Conservation (phyloP, 177 flowering plant species). For the Vitis hybrid region DNA sequence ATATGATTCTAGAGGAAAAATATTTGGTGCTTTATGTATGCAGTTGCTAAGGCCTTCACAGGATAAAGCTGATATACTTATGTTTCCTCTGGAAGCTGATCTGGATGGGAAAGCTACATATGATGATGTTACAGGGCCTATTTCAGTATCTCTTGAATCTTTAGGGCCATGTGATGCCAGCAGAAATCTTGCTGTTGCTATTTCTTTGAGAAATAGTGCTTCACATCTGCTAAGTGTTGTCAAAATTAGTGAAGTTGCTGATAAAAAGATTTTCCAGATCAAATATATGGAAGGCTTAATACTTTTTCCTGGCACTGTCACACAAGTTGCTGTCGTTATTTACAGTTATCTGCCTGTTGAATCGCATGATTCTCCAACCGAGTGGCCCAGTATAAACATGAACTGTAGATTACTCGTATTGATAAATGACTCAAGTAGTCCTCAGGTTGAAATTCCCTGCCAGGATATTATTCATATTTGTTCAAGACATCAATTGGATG, state of each 20-base stretch:
- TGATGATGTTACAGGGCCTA: constrained; percentile 27
- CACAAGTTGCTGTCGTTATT: constrained; percentile 52
- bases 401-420: constrained; percentile 47
- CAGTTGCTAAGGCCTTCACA: constrained; percentile 48
- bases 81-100: constrained; percentile 72
- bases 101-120: constrained; percentile 24
- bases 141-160: constrained; percentile 50
- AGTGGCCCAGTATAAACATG: constrained; percentile 18
- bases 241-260: constrained; percentile 49
- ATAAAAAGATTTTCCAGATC: constrained; percentile 36
- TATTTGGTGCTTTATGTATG: constrained; percentile 56
- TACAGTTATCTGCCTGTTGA: constrained; percentile 22
- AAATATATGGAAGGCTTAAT: constrained; percentile 60
- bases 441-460: constrained; percentile 63
- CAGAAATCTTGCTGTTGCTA: constrained; percentile 30
- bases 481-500: constrained; percentile 26
- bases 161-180: constrained; percentile 32
- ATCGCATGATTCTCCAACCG: constrained; percentile 15
- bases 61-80: constrained; percentile 42
- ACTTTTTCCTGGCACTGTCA: constrained; percentile 60
- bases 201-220: constrained; percentile 54
- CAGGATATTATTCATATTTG: constrained; percentile 37
- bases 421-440: constrained; percentile 62
- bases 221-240: constrained; percentile 44
- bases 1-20: constrained; percentile 32